Percentiles rank a stretch among this genome's conserved stretches.
Conservation (phyloP, 2,329 filamentous ascomycete species). For the Monosporascus sp. region DNA sequence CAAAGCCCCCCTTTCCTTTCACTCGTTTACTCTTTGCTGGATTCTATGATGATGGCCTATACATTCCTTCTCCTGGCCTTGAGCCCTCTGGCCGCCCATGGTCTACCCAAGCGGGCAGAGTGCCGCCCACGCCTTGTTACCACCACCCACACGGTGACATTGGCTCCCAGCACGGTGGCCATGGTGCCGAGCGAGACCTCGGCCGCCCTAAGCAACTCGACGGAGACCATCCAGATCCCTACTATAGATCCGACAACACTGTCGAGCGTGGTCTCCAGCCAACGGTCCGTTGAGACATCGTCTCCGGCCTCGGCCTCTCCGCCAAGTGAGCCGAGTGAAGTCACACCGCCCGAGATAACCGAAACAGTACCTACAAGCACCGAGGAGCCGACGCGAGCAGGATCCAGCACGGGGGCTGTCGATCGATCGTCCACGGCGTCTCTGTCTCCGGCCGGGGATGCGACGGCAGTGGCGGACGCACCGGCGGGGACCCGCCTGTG, state of each 20-base stretch:
- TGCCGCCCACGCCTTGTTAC: background rate
- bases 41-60: background rate
- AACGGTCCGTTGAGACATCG: background rate
- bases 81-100: background rate
- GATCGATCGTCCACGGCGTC: background rate
- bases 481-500: slow-evolving; percentile 1
- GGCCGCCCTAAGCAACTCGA: background rate
- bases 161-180: background rate
- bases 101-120: background rate
- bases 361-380: too few species aligned
- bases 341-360: too few species aligned
- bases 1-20: background rate
- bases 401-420: background rate
- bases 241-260: background rate
- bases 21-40: background rate
- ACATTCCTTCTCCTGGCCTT: background rate
- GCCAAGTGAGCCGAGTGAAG: too few species aligned
- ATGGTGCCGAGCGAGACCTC: background rate
- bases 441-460: background rate
- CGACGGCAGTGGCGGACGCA: background rate
- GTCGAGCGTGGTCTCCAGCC: background rate
- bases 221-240: background rate
- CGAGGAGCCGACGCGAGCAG: too few species aligned
- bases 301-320: too few species aligned
- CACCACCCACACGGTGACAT: background rate